Evolutionary conservation across 2,329 filamentous ascomycete genomes (phyloP).

Genomic region (Corynespora cassiicola): DNA sequence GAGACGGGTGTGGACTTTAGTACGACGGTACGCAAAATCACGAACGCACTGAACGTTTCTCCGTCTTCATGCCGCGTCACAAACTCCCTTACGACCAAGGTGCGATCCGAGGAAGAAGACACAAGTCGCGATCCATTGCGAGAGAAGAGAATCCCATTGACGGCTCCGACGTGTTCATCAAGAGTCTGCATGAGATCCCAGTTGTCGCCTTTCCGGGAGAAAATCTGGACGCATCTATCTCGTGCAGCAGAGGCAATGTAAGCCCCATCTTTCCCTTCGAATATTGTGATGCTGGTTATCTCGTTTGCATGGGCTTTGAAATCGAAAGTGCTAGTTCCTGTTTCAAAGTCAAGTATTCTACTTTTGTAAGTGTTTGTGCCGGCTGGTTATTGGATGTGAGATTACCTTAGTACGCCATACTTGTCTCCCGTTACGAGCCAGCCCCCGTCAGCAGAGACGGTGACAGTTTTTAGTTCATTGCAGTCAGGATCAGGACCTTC

Average conservation of each 20-base stretch:
- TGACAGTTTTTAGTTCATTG: conserved; percentile 66
- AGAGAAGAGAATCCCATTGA: conserved; percentile 78
- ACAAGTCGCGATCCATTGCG: conserved; percentile 74
- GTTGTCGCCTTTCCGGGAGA: conserved; percentile 63
- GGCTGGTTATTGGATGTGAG: conserved; percentile 6
- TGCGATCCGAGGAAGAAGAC: conserved; percentile 81
- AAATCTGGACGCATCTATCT: conserved; percentile 94
- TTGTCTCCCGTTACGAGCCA: conserved; percentile 85
- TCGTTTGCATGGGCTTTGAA: conserved; percentile 88
- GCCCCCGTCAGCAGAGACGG: conserved; percentile 66
- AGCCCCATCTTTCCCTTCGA: conserved; percentile 67
- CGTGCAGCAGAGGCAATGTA: conserved; percentile 84
- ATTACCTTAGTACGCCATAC: conserved; percentile 74
- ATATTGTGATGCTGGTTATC: conserved; percentile 80
- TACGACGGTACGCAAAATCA: conserved; percentile 78
- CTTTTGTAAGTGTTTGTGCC: no score
- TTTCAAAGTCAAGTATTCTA: conserved; percentile 69
- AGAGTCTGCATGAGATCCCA: conserved; percentile 89
- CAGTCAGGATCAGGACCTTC: conserved; percentile 52
- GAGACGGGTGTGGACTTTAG: conserved; percentile 88
- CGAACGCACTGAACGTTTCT: conserved; percentile 72
- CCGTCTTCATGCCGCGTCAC: conserved; percentile 70
- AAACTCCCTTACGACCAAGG: conserved; percentile 81
- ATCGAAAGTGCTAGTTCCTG: conserved; percentile 68
- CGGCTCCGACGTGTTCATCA: conserved; percentile 87